Evolutionary conservation across 1,284 basidiomycete genomes (phyloP).

Genomic region (Clitocybe nebularis): DNA sequence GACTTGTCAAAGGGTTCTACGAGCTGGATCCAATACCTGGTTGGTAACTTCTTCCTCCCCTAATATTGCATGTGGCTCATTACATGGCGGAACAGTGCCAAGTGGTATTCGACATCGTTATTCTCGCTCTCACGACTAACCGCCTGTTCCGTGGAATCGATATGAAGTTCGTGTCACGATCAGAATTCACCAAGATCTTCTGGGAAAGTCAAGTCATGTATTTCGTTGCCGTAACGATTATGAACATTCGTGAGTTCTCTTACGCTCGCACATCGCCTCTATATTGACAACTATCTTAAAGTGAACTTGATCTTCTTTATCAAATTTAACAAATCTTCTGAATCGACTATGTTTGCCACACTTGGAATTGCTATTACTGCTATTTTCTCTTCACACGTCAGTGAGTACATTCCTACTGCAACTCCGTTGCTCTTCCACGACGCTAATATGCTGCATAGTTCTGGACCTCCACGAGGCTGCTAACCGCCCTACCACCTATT

Average conservation of each 20-base stretch:
- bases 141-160: slow-evolving; percentile 17
- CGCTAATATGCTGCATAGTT: slow-evolving; percentile 6
- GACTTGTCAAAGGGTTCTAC: slow-evolving; percentile 18
- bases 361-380: slow-evolving; percentile 18
- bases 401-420: slow-evolving; percentile 10
- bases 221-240: slow-evolving; percentile 16
- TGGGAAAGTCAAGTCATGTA: slow-evolving; percentile 20
- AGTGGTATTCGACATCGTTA: slow-evolving; percentile 17
- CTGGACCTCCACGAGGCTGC: slow-evolving; percentile 15
- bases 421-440: background rate
- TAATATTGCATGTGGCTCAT: background rate
- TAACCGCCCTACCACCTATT: slow-evolving; percentile 7
- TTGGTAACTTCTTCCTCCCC: background rate
- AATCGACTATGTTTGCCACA: slow-evolving; percentile 20
- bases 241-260: slow-evolving; percentile 15
- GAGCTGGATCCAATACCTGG: slow-evolving; percentile 19
- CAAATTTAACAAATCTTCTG: slow-evolving; percentile 15
- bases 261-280: too few species aligned
- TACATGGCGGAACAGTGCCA: slow-evolving; percentile 10
- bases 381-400: slow-evolving; percentile 17
- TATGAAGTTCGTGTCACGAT: slow-evolving; percentile 13
- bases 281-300: slow-evolving; percentile 1
- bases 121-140: slow-evolving; percentile 15
- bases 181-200: slow-evolving; percentile 17
- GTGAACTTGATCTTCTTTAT: slow-evolving; percentile 19